Conservation (phyloP, 345 rosid genomes). For the Eucalyptus erythrocorys region DNA sequence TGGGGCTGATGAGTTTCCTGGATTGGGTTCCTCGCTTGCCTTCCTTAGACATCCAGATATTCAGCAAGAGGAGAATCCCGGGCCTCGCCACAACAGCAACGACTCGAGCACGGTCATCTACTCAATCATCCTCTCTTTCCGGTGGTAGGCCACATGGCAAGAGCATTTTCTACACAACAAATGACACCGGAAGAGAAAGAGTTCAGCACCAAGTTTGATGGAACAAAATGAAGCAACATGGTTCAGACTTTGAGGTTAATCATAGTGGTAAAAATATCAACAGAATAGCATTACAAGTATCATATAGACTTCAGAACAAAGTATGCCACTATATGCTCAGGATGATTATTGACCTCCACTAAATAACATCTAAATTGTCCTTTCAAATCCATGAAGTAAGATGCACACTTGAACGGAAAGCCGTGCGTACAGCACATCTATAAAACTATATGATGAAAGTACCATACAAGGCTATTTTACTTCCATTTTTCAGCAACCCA, state of each 20-base stretch:
- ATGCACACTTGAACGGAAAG: not conserved
- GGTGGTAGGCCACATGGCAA: constrained; percentile 94
- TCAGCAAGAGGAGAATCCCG: not conserved
- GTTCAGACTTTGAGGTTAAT: not conserved
- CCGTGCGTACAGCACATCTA: not conserved
- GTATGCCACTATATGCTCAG: not conserved
- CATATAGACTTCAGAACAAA: not conserved
- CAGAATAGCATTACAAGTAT: not conserved
- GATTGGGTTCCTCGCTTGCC: not conserved
- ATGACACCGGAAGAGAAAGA: not conserved
- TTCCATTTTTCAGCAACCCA: not conserved
- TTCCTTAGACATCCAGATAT: not conserved
- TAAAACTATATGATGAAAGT: not conserved
- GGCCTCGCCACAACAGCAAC: not conserved
- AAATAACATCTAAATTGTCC: not conserved
- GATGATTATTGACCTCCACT: not conserved
- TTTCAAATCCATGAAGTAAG: not conserved
- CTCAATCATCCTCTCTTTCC: constrained; percentile 81
- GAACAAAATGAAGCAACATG: not conserved
- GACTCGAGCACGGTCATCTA: not conserved
- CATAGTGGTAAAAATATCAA: not conserved
- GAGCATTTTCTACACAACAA: constrained; percentile 79
- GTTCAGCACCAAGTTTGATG: not conserved
- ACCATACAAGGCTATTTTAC: not conserved
- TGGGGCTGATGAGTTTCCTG: not conserved